Conservation (phyloP, 2,329 filamentous ascomycete species). For the Nannizziopsis barbatae region DNA sequence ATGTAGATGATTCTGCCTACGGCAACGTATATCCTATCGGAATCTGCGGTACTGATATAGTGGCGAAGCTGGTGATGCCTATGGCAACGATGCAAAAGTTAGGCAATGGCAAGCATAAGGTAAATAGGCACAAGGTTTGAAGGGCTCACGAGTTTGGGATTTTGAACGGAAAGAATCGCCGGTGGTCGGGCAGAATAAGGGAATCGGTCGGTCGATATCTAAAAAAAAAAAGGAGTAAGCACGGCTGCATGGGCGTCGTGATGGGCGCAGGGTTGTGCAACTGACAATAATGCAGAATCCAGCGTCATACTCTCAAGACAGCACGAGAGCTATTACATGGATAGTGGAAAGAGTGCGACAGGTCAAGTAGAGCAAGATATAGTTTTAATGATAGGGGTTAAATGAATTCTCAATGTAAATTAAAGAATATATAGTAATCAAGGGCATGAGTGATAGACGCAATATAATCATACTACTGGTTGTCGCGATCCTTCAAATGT, state of each 20-base stretch:
- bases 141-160: constrained; percentile 53
- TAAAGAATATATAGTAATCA: too few relatives aligned
- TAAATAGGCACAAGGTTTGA: background rate
- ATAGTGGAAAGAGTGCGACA: background rate
- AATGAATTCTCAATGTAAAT: too few relatives aligned
- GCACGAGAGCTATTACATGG: constrained; percentile 11
- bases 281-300: constrained; percentile 31
- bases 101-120: background rate
- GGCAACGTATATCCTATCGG: constrained; percentile 74
- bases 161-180: constrained; percentile 56
- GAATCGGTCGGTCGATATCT: constrained; percentile 57
- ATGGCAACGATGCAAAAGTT: constrained; percentile 4
- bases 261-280: constrained; percentile 11
- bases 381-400: background rate
- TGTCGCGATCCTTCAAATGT: too few relatives aligned
- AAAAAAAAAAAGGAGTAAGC: constrained; percentile 16
- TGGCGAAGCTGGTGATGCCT: constrained; percentile 57
- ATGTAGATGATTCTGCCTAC: constrained; percentile 62
- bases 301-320: constrained; percentile 31
- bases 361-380: background rate
- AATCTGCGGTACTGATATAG: constrained; percentile 69
- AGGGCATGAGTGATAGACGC: too few relatives aligned
- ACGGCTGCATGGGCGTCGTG: constrained; percentile 6
- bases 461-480: too few relatives aligned
- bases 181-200: constrained; percentile 49